Conservation (phyloP, 768 basidiomycete species). For the Xerocomellus dryophilus region DNA sequence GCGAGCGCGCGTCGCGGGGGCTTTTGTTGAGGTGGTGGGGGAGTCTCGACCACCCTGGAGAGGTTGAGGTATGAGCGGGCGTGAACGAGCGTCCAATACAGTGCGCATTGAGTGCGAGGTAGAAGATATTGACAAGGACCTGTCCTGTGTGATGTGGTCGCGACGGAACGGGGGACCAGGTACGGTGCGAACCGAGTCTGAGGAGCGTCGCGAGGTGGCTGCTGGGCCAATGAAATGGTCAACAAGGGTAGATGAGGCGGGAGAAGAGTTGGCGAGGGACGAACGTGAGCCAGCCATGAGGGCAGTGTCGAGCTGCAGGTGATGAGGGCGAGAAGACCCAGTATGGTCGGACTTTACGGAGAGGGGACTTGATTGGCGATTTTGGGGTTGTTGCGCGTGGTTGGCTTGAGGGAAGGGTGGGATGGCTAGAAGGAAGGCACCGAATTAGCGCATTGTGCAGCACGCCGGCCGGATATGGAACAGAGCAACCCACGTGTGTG, state of each 20-base stretch:
- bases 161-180: slow-evolving; percentile 53
- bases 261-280: slow-evolving; percentile 43
- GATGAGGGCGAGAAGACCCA: slow-evolving; percentile 39
- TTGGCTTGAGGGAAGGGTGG: slow-evolving; percentile 25
- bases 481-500: slow-evolving; percentile 40
- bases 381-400: slow-evolving; percentile 24
- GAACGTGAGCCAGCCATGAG: slow-evolving; percentile 41
- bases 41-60: slow-evolving; percentile 41
- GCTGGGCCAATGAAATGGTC: slow-evolving; percentile 31
- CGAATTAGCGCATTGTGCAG: slow-evolving; percentile 28
- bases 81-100: slow-evolving; percentile 38
- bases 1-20: slow-evolving; percentile 41
- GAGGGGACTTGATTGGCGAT: slow-evolving; percentile 36
- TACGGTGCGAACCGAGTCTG: slow-evolving; percentile 65
- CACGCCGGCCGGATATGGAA: slow-evolving; percentile 29
- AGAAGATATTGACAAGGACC: slow-evolving; percentile 75
- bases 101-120: slow-evolving; percentile 50
- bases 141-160: slow-evolving; percentile 62
- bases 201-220: slow-evolving; percentile 52
- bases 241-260: slow-evolving; percentile 40
- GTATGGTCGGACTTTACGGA: slow-evolving; percentile 39
- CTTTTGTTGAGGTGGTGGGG: slow-evolving; percentile 35
- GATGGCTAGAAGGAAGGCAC: slow-evolving; percentile 24
- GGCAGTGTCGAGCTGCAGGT: slow-evolving; percentile 60
- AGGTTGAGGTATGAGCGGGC: slow-evolving; percentile 32